Percentiles rank a stretch among this genome's conserved stretches.
Conservation (phyloP, 176 grass and related monocot genomes). For the Dactylis glomerata region DNA sequence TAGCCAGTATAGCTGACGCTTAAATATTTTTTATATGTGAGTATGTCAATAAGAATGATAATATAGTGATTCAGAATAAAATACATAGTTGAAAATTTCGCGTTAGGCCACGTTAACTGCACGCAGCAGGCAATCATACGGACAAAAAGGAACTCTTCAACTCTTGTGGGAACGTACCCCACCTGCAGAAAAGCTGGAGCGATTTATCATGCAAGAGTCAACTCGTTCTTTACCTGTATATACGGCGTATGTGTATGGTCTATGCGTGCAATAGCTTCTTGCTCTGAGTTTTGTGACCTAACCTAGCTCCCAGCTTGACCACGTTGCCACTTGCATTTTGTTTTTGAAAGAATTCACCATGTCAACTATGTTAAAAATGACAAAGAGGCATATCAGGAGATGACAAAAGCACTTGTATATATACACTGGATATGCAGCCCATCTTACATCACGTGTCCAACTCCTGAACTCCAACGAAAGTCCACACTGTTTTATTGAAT, state of each 20-base stretch:
- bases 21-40: too few relatives aligned
- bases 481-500: background rate
- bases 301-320: slow-evolving; percentile 15
- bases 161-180: background rate
- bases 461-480: background rate
- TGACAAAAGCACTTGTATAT: background rate
- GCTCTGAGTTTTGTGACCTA: background rate
- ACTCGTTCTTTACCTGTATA: slow-evolving; percentile 1
- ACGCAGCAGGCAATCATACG: slow-evolving; percentile 21
- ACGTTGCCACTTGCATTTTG: background rate
- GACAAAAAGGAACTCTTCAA: slow-evolving; percentile 29
- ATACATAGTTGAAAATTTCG: background rate
- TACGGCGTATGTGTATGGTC: background rate
- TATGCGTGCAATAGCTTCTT: background rate
- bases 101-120: background rate
- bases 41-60: background rate
- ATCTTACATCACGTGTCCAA: background rate
- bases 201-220: background rate
- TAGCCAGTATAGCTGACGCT: too few relatives aligned
- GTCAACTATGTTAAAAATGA: background rate
- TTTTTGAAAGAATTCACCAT: background rate
- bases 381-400: background rate
- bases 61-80: background rate
- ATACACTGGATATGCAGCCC: background rate
- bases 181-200: background rate